Evolutionary conservation across 176 grass and related monocot species (phyloP).

Genomic region (Carex scoparia): DNA sequence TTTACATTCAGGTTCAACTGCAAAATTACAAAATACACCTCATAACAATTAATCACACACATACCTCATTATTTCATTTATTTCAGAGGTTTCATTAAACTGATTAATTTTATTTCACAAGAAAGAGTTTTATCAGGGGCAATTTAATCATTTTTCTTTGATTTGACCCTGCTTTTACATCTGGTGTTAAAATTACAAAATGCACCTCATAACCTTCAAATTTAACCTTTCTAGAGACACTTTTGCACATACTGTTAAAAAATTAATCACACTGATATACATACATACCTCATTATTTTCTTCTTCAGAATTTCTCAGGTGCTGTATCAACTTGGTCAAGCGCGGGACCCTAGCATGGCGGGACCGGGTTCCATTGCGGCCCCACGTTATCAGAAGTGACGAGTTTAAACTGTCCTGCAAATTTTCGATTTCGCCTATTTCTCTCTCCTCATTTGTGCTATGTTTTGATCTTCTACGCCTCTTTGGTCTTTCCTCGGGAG

Average conservation of each 20-base stretch:
- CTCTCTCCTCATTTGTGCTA: not conserved
- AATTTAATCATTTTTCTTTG: not conserved
- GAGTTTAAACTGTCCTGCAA: slow-evolving; percentile 7
- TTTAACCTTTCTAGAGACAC: not conserved
- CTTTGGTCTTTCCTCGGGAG: slow-evolving; percentile 25
- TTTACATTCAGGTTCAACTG: slow-evolving; percentile 1
- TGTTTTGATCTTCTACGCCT: slow-evolving; percentile 18
- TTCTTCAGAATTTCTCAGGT: not conserved
- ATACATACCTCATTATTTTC: slow-evolving; percentile 10
- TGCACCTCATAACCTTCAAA: not conserved
- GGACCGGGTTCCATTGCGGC: not conserved
- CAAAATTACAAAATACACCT: slow-evolving; percentile 4
- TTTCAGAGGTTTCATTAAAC: not conserved
- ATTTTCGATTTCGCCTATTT: not conserved
- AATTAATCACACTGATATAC: not conserved
- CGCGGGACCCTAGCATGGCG: not conserved
- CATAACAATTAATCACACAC: too few relatives aligned
- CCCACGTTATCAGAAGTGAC: not conserved
- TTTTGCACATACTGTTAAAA: not conserved
- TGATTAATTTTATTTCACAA: not conserved
- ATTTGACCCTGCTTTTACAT: not conserved
- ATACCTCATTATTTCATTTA: too few relatives aligned
- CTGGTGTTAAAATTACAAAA: not conserved
- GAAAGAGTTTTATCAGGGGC: not conserved
- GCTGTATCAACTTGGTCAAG: not conserved